These are phyloP conservation scores for Acanthochlamys bracteata DNA, from an alignment of 106 monocot genomes.

Conservation along the genomic window DNA sequence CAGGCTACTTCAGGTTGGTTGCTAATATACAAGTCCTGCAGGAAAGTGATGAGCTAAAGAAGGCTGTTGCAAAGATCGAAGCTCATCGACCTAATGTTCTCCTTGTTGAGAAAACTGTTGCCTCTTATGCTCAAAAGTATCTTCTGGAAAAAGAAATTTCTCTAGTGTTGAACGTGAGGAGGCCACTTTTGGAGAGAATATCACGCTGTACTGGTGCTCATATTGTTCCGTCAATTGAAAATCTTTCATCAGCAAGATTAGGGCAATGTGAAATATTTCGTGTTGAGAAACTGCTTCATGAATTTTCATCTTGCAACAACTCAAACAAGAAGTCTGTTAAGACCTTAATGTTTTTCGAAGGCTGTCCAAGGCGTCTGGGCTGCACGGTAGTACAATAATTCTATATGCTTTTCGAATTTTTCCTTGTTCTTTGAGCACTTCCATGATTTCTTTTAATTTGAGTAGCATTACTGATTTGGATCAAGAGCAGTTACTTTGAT, in stretches of 20 bases:
- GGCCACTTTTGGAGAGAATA: conserved; percentile 69
- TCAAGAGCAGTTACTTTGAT: too few species aligned
- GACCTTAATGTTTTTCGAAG: conserved; percentile 93
- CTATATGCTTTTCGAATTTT: not conserved
- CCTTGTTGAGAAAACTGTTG: conserved; percentile 87
- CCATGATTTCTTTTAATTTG: too few species aligned
- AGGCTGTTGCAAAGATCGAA: conserved; percentile 62
- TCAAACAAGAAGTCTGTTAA: conserved; percentile 46
- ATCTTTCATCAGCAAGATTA: conserved; percentile 39
- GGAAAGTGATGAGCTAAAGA: conserved; percentile 64
- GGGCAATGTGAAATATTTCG: conserved; percentile 75
- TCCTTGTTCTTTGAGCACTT: not conserved
- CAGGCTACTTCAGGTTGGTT: not conserved
- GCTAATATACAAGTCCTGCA: conserved; percentile 18
- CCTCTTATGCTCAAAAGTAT: conserved; percentile 73
- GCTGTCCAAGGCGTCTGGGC: conserved; percentile 72
- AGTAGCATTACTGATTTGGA: too few species aligned
- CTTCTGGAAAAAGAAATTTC: conserved; percentile 87
- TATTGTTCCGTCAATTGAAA: conserved; percentile 65
- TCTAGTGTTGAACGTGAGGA: conserved; percentile 82
- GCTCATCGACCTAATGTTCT: conserved; percentile 67
- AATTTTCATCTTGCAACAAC: conserved; percentile 15
- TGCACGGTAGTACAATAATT: conserved; percentile 65
- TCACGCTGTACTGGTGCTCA: conserved; percentile 77
- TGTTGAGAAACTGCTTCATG: conserved; percentile 44